A percentile compares a stretch with the other conserved stretches of the same genome.
Evolutionary conservation across 2,329 filamentous ascomycete species (phyloP).

Genomic region (Fusarium tricinctum): DNA sequence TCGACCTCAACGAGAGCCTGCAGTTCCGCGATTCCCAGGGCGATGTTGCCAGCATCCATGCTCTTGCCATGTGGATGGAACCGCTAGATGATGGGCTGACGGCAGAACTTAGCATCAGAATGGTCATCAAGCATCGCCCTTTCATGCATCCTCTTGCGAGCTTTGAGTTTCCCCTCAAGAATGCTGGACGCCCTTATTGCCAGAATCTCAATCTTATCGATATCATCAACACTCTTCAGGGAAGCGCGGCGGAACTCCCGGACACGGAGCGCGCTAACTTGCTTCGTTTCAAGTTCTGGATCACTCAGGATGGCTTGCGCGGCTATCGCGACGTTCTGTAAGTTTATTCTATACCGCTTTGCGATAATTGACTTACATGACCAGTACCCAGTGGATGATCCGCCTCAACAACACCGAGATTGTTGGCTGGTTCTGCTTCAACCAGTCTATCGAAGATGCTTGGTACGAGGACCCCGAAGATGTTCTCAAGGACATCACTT

Average conservation of each 20-base stretch:
- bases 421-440: slow-evolving; percentile 12
- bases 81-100: neutral
- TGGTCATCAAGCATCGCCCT: neutral
- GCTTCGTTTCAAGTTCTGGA: slow-evolving; percentile 16
- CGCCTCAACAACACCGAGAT: slow-evolving; percentile 7
- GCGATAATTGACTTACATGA: neutral
- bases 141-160: slow-evolving; percentile 11
- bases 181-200: neutral
- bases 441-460: neutral
- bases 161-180: slow-evolving; percentile 14
- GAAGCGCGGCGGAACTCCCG: neutral
- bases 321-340: slow-evolving; percentile 28
- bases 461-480: neutral
- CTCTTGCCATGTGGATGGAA: slow-evolving; percentile 30
- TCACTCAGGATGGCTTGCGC: neutral
- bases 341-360: neutral
- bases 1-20: slow-evolving; percentile 1
- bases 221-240: slow-evolving; percentile 20
- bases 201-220: slow-evolving; percentile 8
- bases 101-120: slow-evolving; percentile 12
- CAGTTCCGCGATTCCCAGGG: neutral
- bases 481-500: neutral
- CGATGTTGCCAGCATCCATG: neutral
- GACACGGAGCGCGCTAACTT: neutral
- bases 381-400: slow-evolving; percentile 35